These are phyloP conservation scores for Coemansia biformis DNA, from an alignment of 192 early-diverging fungal species.

Conservation along the genomic window DNA sequence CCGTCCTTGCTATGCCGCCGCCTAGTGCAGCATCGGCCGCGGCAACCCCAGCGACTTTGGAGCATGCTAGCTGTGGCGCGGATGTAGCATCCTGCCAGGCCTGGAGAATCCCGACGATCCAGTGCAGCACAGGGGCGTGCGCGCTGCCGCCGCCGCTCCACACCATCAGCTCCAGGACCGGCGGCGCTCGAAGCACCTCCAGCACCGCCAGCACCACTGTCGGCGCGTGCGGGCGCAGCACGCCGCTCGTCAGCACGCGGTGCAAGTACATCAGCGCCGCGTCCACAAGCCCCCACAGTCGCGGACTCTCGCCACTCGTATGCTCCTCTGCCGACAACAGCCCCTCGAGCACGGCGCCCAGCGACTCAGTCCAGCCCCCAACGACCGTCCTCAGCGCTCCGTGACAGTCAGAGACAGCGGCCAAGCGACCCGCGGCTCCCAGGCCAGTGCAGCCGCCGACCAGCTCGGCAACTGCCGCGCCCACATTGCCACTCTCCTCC, in stretches of 20 bases:
- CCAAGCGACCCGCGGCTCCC: background rate
- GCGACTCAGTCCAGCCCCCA: slow-evolving; percentile 28
- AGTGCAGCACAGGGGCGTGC: slow-evolving; percentile 3
- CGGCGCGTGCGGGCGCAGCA: slow-evolving; percentile 17
- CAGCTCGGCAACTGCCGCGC: slow-evolving; percentile 3
- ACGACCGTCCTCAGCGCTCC: slow-evolving; percentile 21
- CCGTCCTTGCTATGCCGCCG: too few relatives aligned
- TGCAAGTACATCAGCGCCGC: slow-evolving; percentile 31
- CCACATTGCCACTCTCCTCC: slow-evolving; percentile 8
- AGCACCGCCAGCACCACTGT: slow-evolving; percentile 22
- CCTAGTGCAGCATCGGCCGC: too few relatives aligned
- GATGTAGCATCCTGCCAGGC: slow-evolving; percentile 14
- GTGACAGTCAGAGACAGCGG: slow-evolving; percentile 14
- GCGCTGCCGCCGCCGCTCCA: background rate
- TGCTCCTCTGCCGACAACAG: background rate
- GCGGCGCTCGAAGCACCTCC: slow-evolving; percentile 11
- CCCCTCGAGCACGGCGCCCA: slow-evolving; percentile 8
- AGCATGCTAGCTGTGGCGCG: background rate
- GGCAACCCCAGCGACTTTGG: too few relatives aligned
- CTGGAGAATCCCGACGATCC: slow-evolving; percentile 9
- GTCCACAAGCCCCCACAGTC: slow-evolving; percentile 31
- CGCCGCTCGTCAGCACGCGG: slow-evolving; percentile 30
- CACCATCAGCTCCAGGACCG: slow-evolving; percentile 8
- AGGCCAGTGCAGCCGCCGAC: background rate
- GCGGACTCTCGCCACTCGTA: background rate